phyloP scores from a whole-genome alignment of 2,329 filamentous ascomycete species.

The Grosmannia penicillata region DNA sequence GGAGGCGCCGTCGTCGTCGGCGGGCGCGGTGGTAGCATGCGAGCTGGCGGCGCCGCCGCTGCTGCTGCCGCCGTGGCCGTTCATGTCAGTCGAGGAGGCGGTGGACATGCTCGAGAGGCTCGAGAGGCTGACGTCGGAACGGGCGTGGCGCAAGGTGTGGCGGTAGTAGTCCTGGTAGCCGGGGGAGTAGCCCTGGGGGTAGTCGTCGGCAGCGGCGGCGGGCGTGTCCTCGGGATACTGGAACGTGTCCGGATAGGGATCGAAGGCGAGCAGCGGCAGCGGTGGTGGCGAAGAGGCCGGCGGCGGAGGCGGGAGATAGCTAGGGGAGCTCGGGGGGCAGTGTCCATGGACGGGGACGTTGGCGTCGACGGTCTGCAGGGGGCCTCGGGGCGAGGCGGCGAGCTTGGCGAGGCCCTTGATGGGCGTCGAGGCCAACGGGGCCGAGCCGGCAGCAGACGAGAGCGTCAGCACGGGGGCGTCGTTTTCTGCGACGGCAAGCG shows the following conservation, averaged over 20 bases:
- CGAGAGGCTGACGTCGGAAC: no score
- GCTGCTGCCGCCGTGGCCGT: constrained; percentile 5
- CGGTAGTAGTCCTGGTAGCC: no score
- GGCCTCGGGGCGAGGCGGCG: no score
- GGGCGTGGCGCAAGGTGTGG: no score
- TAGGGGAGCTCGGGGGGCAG: neutral
- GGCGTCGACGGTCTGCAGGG: constrained; percentile 7
- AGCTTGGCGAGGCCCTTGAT: constrained; percentile 4
- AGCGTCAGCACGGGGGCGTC: constrained; percentile 5
- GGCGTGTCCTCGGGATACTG: no score
- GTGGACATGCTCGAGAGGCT: constrained; percentile 5
- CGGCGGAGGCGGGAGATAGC: constrained; percentile 2
- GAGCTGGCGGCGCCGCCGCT: constrained; percentile 8
- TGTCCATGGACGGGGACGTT: constrained; percentile 6
- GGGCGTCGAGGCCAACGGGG: constrained; percentile 4
- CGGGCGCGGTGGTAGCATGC: constrained; percentile 6
- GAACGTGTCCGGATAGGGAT: no score
- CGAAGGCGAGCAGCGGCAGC: constrained; percentile 1
- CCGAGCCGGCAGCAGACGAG: neutral
- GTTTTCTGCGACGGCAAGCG: constrained; percentile 6
- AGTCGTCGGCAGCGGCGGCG: no score
- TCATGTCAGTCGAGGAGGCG: constrained; percentile 10
- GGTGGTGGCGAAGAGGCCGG: constrained; percentile 5
- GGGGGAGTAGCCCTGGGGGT: no score
- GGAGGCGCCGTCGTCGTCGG: constrained; percentile 6